Percentiles rank a stretch among this genome's conserved stretches.
Conservation (phyloP, 2,329 filamentous ascomycete species). For the Hymenoscyphus fructigenus region DNA sequence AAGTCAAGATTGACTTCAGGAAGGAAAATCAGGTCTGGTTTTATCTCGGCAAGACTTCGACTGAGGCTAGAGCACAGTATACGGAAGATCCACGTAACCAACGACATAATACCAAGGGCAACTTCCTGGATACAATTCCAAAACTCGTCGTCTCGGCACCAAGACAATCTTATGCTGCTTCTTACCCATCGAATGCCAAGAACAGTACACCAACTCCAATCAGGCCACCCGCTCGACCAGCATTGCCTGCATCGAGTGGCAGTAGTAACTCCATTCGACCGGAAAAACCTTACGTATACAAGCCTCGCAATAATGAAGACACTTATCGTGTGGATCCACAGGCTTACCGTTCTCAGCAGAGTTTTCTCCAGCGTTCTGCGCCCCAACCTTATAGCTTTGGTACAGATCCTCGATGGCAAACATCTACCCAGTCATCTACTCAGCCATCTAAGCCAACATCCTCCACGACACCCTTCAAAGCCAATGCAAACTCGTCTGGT, state of each 20-base stretch:
- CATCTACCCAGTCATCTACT: conserved; percentile 11
- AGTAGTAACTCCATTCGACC: conserved; percentile 26
- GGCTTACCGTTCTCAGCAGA: conserved; percentile 36
- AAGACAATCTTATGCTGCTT: conserved; percentile 38
- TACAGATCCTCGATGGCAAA: conserved; percentile 32
- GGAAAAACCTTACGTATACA: conserved; percentile 55
- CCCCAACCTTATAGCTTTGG: conserved; percentile 31
- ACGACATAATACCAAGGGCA: conserved; percentile 66
- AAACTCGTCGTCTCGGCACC: conserved; percentile 47
- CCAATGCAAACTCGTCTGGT: background rate
- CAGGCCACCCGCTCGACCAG: conserved; percentile 36
- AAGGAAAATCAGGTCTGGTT: conserved; percentile 80
- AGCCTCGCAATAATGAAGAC: conserved; percentile 40
- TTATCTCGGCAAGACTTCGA: conserved; percentile 83
- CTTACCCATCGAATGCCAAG: conserved; percentile 31
- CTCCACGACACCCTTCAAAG: background rate
- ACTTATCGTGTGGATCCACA: conserved; percentile 35
- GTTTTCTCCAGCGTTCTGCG: conserved; percentile 34
- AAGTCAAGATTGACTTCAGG: conserved; percentile 68
- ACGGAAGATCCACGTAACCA: conserved; percentile 68
- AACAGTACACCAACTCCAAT: conserved; percentile 29
- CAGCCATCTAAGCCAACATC: conserved; percentile 1
- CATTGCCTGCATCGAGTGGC: conserved; percentile 30
- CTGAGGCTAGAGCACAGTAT: conserved; percentile 87
- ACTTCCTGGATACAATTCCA: conserved; percentile 69